These are phyloP conservation scores for Setomelanomma holmii DNA, from an alignment of 2,329 filamentous ascomycete genomes.

Conservation along the genomic window DNA sequence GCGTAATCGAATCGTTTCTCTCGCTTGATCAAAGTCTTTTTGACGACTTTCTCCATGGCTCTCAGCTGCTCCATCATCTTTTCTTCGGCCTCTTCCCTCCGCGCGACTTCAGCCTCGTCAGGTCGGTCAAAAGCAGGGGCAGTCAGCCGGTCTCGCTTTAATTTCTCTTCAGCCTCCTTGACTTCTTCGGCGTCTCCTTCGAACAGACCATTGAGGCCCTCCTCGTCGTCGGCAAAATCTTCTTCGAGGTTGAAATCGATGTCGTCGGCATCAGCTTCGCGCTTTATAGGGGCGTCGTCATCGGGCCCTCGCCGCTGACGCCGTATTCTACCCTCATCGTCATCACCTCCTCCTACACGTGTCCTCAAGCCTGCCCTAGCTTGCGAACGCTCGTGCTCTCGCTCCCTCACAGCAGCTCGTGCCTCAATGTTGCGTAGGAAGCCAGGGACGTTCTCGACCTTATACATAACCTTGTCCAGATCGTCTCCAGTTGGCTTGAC, in stretches of 20 bases:
- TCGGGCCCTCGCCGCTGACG: slow-evolving; percentile 37
- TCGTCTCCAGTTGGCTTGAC: slow-evolving; percentile 85
- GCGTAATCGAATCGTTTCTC: slow-evolving; percentile 90
- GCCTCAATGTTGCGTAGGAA: slow-evolving; percentile 67
- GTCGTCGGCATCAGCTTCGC: slow-evolving; percentile 66
- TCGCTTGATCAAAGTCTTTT: slow-evolving; percentile 81
- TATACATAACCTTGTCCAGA: slow-evolving; percentile 81
- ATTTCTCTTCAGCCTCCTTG: slow-evolving; percentile 67
- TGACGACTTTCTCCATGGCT: slow-evolving; percentile 75
- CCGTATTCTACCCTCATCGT: slow-evolving; percentile 47
- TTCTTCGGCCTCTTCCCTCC: slow-evolving; percentile 71
- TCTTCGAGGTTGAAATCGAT: slow-evolving; percentile 72
- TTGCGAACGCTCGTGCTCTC: slow-evolving; percentile 35
- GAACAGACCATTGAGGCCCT: slow-evolving; percentile 57
- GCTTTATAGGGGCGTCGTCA: slow-evolving; percentile 54
- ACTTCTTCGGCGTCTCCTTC: slow-evolving; percentile 61
- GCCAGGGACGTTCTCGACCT: slow-evolving; percentile 74
- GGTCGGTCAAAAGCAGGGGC: slow-evolving; percentile 82
- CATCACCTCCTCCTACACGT: slow-evolving; percentile 42
- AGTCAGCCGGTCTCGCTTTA: slow-evolving; percentile 81
- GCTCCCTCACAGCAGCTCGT: slow-evolving; percentile 60
- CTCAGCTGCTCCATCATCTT: slow-evolving; percentile 73
- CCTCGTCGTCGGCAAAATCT: slow-evolving; percentile 85
- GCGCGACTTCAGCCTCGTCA: slow-evolving; percentile 61
- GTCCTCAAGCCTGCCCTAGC: slow-evolving; percentile 32